Evolutionary conservation across 306 rosid genomes (phyloP).

Genomic region (Castanea crenata): DNA sequence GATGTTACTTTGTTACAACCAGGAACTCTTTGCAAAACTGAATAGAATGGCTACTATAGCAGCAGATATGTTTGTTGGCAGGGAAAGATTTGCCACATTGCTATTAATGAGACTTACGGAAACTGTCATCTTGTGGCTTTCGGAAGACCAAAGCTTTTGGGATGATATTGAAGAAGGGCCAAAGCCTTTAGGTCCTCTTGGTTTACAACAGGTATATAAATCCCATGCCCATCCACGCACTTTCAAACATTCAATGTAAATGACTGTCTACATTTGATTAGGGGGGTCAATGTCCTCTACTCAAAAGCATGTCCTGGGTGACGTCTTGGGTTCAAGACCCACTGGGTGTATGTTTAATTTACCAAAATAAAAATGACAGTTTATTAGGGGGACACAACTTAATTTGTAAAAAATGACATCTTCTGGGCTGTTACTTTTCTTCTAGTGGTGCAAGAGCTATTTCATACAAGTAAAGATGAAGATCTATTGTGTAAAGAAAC

Average conservation of each 20-base stretch:
- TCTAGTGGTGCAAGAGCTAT: not conserved
- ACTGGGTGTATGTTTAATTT: not conserved
- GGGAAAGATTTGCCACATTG: constrained; percentile 89
- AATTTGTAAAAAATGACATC: not conserved
- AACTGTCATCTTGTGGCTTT: constrained; percentile 95
- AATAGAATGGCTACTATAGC: constrained; percentile 88
- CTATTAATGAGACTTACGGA: constrained; percentile 98
- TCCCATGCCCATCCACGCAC: not conserved
- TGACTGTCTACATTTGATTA: not conserved
- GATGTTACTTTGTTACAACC: constrained; percentile 29
- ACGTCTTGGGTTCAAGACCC: not conserved
- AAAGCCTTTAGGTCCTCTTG: constrained; percentile 85
- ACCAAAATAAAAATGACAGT: no score
- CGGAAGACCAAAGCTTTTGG: constrained; percentile 98
- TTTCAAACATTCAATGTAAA: not conserved
- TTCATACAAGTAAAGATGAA: not conserved
- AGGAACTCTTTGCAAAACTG: constrained; percentile 89
- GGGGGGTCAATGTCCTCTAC: not conserved
- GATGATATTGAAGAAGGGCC: constrained; percentile 99
- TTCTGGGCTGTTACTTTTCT: not conserved
- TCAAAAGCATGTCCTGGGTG: not conserved
- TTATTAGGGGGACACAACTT: not conserved
- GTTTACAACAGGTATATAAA: constrained; percentile 77
- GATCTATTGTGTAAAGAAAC: not conserved
- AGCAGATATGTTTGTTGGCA: constrained; percentile 93